These are phyloP conservation scores for Akanthomyces dipterigenus DNA, from an alignment of 2,329 filamentous ascomycete genomes.

Conservation along the genomic window DNA sequence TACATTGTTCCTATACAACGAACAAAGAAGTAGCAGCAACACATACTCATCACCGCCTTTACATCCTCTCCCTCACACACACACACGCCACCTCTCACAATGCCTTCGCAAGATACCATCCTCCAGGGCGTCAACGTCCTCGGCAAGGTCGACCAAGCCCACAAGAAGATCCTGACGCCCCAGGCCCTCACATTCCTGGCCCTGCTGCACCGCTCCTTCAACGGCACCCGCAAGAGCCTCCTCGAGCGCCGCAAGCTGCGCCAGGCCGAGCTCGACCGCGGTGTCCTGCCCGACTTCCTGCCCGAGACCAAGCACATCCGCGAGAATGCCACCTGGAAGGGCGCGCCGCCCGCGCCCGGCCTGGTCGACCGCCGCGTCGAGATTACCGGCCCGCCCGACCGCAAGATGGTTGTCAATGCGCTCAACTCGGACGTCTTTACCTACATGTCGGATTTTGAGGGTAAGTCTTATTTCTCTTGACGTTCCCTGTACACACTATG, in stretches of 20 bases:
- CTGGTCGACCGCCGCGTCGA: constrained; percentile 90
- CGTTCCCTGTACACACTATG: not conserved
- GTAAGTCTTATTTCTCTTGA: constrained; percentile 40
- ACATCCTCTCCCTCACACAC: not conserved
- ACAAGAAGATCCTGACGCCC: constrained; percentile 87
- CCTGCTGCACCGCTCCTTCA: constrained; percentile 91
- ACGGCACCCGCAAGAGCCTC: constrained; percentile 77
- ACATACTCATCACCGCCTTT: no score
- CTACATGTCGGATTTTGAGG: constrained; percentile 99
- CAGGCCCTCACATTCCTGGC: constrained; percentile 88
- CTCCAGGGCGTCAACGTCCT: constrained; percentile 85
- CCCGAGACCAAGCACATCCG: constrained; percentile 94
- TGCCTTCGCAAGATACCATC: constrained; percentile 59
- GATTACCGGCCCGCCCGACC: constrained; percentile 93
- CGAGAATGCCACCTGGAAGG: constrained; percentile 90
- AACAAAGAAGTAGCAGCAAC: not conserved
- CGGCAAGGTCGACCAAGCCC: constrained; percentile 67
- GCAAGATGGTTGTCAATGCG: constrained; percentile 99
- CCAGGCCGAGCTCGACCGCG: constrained; percentile 90
- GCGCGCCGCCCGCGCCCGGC: constrained; percentile 82
- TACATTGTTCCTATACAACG: not conserved
- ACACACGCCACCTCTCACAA: constrained; percentile 30
- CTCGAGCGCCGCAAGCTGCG: constrained; percentile 79
- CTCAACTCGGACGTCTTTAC: constrained; percentile 95
- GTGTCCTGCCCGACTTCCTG: constrained; percentile 84